Evolutionary conservation across 2,329 filamentous ascomycete species (phyloP).

Genomic region (Aspergillus sp.): DNA sequence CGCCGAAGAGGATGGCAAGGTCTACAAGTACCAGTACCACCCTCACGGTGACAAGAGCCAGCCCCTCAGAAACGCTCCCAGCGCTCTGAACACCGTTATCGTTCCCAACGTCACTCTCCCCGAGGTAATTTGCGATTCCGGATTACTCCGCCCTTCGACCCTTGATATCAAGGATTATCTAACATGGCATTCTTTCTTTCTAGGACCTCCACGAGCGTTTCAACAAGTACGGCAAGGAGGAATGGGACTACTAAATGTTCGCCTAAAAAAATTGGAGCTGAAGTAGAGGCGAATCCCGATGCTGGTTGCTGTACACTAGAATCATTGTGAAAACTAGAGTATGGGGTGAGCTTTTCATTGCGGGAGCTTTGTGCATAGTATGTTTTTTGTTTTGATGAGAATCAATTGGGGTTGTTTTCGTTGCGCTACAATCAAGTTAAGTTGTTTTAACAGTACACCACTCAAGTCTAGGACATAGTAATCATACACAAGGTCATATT

Average conservation of each 20-base stretch:
- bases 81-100: slow-evolving; percentile 90
- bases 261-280: slow-evolving; percentile 6
- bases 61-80: slow-evolving; percentile 82
- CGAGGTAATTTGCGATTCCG: slow-evolving; percentile 56
- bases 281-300: not conserved
- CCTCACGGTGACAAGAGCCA: slow-evolving; percentile 76
- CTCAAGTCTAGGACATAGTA: no score
- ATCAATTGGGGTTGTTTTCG: slow-evolving; percentile 21
- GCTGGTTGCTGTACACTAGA: slow-evolving; percentile 30
- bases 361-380: slow-evolving; percentile 31
- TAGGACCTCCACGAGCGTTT: slow-evolving; percentile 90
- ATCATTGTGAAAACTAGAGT: slow-evolving; percentile 20
- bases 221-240: slow-evolving; percentile 99
- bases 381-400: slow-evolving; percentile 20
- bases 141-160: not conserved
- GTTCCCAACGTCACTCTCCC: slow-evolving; percentile 90
- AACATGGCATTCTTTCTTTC: not conserved
- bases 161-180: not conserved
- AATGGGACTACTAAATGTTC: slow-evolving; percentile 48
- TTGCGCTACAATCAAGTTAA: no score
- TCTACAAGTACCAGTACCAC: slow-evolving; percentile 71
- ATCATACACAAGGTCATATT: no score
- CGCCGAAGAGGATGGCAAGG: slow-evolving; percentile 57
- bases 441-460: no score
- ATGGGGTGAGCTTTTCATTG: slow-evolving; percentile 16